Conservation (phyloP, 1,284 basidiomycete genomes). For the Fomes fomentarius region DNA sequence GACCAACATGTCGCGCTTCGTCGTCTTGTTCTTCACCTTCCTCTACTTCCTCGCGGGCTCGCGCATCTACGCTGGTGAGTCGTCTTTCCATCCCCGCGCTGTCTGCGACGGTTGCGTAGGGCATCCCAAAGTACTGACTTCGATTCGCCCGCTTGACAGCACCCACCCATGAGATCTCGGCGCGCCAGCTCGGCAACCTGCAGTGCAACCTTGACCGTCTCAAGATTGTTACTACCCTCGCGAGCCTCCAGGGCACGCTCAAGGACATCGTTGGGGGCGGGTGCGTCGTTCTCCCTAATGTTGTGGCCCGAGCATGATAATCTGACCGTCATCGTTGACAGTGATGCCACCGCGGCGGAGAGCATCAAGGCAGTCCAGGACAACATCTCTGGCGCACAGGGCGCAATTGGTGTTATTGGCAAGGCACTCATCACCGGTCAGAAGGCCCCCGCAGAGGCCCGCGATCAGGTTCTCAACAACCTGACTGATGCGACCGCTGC, state of each 20-base stretch:
- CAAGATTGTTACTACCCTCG: slow-evolving; percentile 35
- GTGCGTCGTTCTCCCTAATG: too few species aligned
- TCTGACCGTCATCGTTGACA: slow-evolving; percentile 10
- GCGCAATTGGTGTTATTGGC: slow-evolving; percentile 39
- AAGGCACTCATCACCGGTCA: slow-evolving; percentile 37
- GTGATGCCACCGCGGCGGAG: slow-evolving; percentile 33
- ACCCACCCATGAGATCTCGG: slow-evolving; percentile 12
- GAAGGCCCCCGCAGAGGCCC: slow-evolving; percentile 38
- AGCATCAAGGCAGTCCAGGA: slow-evolving; percentile 29
- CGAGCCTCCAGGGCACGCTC: slow-evolving; percentile 33
- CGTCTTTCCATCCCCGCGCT: neutral
- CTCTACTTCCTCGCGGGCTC: slow-evolving; percentile 17
- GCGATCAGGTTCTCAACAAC: slow-evolving; percentile 37
- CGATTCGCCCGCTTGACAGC: slow-evolving; percentile 1
- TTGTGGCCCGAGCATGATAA: too few species aligned
- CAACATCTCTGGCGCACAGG: slow-evolving; percentile 35
- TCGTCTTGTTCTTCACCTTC: slow-evolving; percentile 15
- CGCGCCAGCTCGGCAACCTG: slow-evolving; percentile 37
- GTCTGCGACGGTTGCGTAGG: too few species aligned
- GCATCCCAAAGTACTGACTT: too few species aligned
- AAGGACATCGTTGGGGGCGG: slow-evolving; percentile 27
- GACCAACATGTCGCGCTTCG: slow-evolving; percentile 14
- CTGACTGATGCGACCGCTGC: slow-evolving; percentile 36
- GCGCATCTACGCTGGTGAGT: slow-evolving; percentile 18
- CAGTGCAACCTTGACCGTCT: slow-evolving; percentile 40